Conservation (phyloP, 2,329 filamentous ascomycete genomes). For the Aureobasidium sp. region DNA sequence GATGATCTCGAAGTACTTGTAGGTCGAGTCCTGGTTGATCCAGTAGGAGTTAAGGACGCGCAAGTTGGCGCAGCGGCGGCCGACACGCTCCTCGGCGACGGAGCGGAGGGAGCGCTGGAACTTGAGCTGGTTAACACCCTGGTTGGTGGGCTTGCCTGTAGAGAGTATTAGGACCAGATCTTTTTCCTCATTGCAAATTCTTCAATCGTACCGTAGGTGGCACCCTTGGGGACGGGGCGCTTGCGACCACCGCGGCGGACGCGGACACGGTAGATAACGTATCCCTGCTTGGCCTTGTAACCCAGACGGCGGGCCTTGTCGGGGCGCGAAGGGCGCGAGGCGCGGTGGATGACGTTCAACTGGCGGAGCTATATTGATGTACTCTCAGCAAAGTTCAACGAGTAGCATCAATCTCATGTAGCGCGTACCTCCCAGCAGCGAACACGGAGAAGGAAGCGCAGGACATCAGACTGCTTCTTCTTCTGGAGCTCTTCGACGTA, state of each 20-base stretch:
- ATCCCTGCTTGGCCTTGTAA: conserved; percentile 99
- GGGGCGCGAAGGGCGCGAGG: conserved; percentile 93
- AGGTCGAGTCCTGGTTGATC: conserved; percentile 99
- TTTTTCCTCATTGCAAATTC: not conserved
- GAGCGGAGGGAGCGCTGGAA: conserved; percentile 98
- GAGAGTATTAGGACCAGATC: conserved; percentile 16
- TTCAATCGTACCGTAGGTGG: conserved; percentile 77
- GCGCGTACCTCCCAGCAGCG: conserved; percentile 95
- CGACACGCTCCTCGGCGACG: conserved; percentile 99
- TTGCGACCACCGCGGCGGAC: conserved; percentile 99
- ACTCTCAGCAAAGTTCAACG: conserved; percentile 99
- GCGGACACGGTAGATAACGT: conserved; percentile 99
- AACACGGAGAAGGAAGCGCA: conserved; percentile 99
- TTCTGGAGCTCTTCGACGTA: conserved; percentile 99
- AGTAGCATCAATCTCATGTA: conserved; percentile 57
- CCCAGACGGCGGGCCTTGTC: conserved; percentile 99
- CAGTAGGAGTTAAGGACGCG: conserved; percentile 99
- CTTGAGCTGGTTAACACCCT: conserved; percentile 99
- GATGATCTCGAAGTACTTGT: conserved; percentile 99
- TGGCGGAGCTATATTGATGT: conserved; percentile 99
- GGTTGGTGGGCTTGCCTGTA: conserved; percentile 99
- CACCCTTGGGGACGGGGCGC: conserved; percentile 92
- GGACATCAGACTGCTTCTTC: conserved; percentile 99
- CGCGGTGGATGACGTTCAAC: conserved; percentile 99
- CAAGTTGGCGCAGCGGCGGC: conserved; percentile 96